Conservation (phyloP, 2,329 filamentous ascomycete genomes). For the Geosmithia morbida region DNA sequence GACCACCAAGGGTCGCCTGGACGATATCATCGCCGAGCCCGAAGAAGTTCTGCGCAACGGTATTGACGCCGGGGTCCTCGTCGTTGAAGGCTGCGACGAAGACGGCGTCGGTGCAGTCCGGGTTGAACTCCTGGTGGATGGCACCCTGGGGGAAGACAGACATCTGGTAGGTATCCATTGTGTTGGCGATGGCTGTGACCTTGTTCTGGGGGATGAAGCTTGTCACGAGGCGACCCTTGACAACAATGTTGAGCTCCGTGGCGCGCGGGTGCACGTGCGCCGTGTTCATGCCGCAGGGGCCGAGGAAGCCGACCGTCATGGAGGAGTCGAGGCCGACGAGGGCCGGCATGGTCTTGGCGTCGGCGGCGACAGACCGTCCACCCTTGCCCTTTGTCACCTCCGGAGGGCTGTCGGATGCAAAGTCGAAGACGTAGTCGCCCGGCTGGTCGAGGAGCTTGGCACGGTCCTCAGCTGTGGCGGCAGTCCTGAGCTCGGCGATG, state of each 20-base stretch:
- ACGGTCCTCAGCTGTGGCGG: background rate
- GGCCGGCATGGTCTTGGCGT: background rate
- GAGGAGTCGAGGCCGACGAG: background rate
- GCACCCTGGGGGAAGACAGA: slow-evolving; percentile 24
- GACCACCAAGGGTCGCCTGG: slow-evolving; percentile 21
- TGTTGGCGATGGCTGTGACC: background rate
- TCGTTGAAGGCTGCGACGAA: slow-evolving; percentile 26
- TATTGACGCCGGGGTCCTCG: slow-evolving; percentile 23
- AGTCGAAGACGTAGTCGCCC: slow-evolving; percentile 1
- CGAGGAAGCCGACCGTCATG: slow-evolving; percentile 11
- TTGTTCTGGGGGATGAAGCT: background rate
- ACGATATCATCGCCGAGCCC: slow-evolving; percentile 1
- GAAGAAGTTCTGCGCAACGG: slow-evolving; percentile 16
- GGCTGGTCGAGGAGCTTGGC: background rate
- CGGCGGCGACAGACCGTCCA: background rate
- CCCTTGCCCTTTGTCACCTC: background rate
- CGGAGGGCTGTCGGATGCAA: background rate
- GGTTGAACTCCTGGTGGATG: slow-evolving; percentile 29
- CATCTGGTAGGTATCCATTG: background rate
- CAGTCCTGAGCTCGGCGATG: background rate
- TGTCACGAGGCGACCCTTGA: slow-evolving; percentile 15
- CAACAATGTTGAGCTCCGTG: slow-evolving; percentile 24
- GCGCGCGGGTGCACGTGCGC: slow-evolving; percentile 27
- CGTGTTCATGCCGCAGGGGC: slow-evolving; percentile 28
- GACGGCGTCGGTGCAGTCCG: slow-evolving; percentile 23